Conservation (phyloP, 208 protist species). For the Zelonia costaricensis region DNA sequence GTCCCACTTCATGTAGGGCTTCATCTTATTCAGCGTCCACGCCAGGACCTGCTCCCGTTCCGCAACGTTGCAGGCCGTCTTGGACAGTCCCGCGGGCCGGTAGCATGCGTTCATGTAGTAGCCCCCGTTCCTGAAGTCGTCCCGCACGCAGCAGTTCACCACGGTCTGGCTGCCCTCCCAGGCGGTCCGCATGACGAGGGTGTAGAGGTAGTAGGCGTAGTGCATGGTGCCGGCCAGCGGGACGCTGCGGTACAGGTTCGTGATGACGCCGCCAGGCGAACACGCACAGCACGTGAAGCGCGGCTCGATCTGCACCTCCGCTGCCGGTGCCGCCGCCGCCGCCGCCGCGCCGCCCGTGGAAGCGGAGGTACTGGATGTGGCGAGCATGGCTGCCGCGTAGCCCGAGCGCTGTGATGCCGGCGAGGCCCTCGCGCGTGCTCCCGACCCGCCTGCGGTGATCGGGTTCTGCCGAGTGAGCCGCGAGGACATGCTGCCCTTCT, state of each 20-base stretch:
- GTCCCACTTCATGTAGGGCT: conserved; percentile 83
- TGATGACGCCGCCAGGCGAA: conserved; percentile 73
- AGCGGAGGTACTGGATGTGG: conserved; percentile 5
- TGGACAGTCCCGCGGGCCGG: conserved; percentile 61
- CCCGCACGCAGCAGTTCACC: conserved; percentile 78
- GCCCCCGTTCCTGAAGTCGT: conserved; percentile 77
- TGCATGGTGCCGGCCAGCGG: conserved; percentile 47
- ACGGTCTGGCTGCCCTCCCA: conserved; percentile 80
- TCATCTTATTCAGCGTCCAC: conserved; percentile 74
- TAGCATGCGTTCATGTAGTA: conserved; percentile 83
- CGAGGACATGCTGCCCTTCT: conserved; percentile 11
- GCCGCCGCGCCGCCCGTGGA: conserved; percentile 9
- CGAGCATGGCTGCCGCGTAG: conserved; percentile 1
- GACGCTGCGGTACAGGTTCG: conserved; percentile 73
- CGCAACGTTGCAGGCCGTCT: conserved; percentile 55
- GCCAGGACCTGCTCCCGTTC: conserved; percentile 68
- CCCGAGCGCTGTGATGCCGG: neutral
- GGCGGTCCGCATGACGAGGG: conserved; percentile 72
- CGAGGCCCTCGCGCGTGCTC: neutral
- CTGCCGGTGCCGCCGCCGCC: conserved; percentile 6
- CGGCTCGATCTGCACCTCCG: conserved; percentile 27
- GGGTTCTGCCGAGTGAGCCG: conserved; percentile 17
- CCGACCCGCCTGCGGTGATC: neutral
- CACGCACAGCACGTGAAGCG: conserved; percentile 70
- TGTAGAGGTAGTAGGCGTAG: conserved; percentile 60